phyloP scores from a whole-genome alignment of 2,329 filamentous ascomycete species.

The Ceratocystis harringtonii region DNA sequence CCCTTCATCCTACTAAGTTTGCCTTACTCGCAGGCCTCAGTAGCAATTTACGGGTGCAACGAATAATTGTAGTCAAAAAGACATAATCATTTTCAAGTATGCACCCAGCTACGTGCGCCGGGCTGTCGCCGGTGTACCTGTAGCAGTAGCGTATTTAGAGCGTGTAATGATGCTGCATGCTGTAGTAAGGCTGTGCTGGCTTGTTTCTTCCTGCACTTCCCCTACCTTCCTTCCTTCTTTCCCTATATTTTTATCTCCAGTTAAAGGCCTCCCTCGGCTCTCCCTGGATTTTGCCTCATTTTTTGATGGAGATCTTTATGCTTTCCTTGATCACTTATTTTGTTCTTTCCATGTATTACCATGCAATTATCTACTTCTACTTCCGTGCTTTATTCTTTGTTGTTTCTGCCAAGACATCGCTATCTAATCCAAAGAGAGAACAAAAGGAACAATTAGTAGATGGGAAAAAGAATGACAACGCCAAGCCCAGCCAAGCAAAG shows the following conservation, averaged over 20 bases:
- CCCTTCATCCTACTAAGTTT: background rate
- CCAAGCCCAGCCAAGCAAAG: slow-evolving; percentile 1
- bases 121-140: background rate
- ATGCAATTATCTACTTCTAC: background rate
- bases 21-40: background rate
- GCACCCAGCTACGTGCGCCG: background rate
- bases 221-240: background rate
- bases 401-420: background rate
- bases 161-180: too few relatives aligned
- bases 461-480: background rate
- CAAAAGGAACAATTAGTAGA: background rate
- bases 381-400: background rate
- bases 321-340: background rate
- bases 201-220: background rate
- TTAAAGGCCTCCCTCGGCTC: background rate
- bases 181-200: background rate
- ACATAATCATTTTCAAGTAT: background rate
- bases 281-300: background rate
- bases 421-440: background rate
- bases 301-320: background rate
- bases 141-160: background rate
- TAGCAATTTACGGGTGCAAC: background rate
- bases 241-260: background rate
- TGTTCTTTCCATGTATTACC: background rate
- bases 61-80: background rate